phyloP scores from a whole-genome alignment of 352 stramenopile genomes.

The Halophytophthora batemanensis region DNA sequence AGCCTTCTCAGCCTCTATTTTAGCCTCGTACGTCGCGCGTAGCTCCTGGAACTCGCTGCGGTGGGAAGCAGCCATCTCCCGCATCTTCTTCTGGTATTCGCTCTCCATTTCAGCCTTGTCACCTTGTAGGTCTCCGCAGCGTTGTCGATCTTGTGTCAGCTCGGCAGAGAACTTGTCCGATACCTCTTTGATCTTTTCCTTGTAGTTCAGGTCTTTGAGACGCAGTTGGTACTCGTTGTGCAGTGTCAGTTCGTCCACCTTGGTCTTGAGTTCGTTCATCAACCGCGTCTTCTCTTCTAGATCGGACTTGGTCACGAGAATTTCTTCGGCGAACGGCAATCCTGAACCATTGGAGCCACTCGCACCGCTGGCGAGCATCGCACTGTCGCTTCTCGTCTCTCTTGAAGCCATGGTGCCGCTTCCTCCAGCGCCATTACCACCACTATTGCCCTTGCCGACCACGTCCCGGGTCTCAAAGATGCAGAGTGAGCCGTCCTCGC shows the following conservation, averaged over 20 bases:
- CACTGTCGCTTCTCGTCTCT: constrained; percentile 25
- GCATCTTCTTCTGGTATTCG: constrained; percentile 90
- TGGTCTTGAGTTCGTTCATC: constrained; percentile 92
- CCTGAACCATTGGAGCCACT: constrained; percentile 55
- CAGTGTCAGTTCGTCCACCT: constrained; percentile 92
- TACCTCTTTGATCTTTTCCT: constrained; percentile 95
- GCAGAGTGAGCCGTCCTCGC: constrained; percentile 89
- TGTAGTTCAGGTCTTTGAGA: constrained; percentile 95
- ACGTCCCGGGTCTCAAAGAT: constrained; percentile 88
- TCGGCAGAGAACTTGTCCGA: constrained; percentile 93
- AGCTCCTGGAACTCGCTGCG: constrained; percentile 89
- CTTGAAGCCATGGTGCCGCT: constrained; percentile 25
- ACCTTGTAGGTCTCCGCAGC: constrained; percentile 85
- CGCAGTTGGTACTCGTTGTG: constrained; percentile 96
- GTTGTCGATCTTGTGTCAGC: constrained; percentile 90
- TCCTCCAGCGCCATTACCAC: constrained; percentile 18
- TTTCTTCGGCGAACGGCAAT: constrained; percentile 87
- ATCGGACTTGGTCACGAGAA: constrained; percentile 92
- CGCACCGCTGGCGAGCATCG: constrained; percentile 26
- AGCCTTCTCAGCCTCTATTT: constrained; percentile 91
- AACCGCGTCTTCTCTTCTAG: constrained; percentile 91
- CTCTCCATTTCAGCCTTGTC: constrained; percentile 91
- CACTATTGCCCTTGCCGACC: constrained; percentile 25
- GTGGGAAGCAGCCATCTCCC: constrained; percentile 87
- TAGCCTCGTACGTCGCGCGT: constrained; percentile 88